A percentile compares a stretch with the other conserved stretches of the same genome.
These are phyloP conservation scores for Candida glaebosa DNA, from an alignment of 805 yeast species.

Conservation along the genomic window DNA sequence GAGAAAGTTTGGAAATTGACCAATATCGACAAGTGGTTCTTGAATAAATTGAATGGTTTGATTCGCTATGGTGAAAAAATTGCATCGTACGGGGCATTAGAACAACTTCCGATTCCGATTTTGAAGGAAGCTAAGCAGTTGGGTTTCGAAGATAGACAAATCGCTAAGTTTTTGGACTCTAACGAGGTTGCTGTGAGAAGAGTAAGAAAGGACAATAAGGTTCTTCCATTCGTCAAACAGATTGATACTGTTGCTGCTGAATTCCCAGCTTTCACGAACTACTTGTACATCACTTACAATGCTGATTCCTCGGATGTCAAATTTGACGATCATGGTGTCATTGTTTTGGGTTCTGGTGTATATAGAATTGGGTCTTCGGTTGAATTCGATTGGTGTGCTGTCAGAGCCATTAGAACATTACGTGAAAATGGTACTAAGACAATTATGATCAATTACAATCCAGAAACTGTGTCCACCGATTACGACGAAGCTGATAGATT, in stretches of 20 bases:
- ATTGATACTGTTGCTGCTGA: slow-evolving; percentile 99
- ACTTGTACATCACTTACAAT: slow-evolving; percentile 90
- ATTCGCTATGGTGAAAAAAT: slow-evolving; percentile 68
- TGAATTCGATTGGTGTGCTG: slow-evolving; percentile 99
- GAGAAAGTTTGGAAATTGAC: slow-evolving; percentile 90
- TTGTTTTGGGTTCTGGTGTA: slow-evolving; percentile 98
- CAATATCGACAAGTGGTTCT: slow-evolving; percentile 94
- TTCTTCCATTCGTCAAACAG: slow-evolving; percentile 90
- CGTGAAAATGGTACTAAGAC: slow-evolving; percentile 85
- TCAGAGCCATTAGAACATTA: slow-evolving; percentile 89
- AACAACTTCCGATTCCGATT: slow-evolving; percentile 57
- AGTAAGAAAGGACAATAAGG: slow-evolving; percentile 79
- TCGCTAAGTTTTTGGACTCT: slow-evolving; percentile 82
- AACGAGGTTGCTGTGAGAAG: slow-evolving; percentile 92
- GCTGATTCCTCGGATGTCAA: slow-evolving; percentile 82
- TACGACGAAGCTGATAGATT: slow-evolving; percentile 97
- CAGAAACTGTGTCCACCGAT: slow-evolving; percentile 98
- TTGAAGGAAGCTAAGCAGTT: slow-evolving; percentile 89
- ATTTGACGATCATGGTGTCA: slow-evolving; percentile 90
- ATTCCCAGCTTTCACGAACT: slow-evolving; percentile 95
- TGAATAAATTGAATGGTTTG: slow-evolving; percentile 76
- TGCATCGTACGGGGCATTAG: slow-evolving; percentile 52
- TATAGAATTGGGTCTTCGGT: slow-evolving; percentile 98
- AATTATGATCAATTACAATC: slow-evolving; percentile 96
- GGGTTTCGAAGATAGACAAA: slow-evolving; percentile 95